A percentile compares a stretch with the other conserved stretches of the same genome.
These are phyloP conservation scores for Sugiyamaella marilandica DNA, from an alignment of 805 yeast species.

Conservation along the genomic window DNA sequence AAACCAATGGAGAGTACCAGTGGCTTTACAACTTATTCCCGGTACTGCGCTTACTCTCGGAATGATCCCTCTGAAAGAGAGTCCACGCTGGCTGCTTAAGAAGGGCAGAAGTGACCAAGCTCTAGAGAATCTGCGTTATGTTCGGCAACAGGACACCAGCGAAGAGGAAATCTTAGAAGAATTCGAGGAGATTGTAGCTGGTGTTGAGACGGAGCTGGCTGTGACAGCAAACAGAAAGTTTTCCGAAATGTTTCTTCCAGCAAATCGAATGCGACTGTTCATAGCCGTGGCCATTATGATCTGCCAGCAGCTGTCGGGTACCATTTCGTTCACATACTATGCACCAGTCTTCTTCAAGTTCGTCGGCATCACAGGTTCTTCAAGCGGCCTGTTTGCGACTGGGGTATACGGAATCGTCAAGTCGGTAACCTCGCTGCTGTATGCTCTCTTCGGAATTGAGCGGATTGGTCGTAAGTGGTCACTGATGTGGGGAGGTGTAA, in stretches of 20 bases:
- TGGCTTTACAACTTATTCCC: constrained; percentile 78
- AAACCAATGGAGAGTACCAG: constrained; percentile 50
- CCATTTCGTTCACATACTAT: constrained; percentile 84
- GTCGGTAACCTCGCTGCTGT: constrained; percentile 13
- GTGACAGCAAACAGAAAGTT: constrained; percentile 46
- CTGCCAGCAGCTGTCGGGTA: constrained; percentile 85
- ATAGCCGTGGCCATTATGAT: constrained; percentile 46
- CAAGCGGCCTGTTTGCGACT: constrained; percentile 20
- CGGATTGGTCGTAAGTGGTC: constrained; percentile 18
- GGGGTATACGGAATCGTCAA: constrained; percentile 22
- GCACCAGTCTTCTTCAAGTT: constrained; percentile 75
- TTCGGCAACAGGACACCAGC: constrained; percentile 43
- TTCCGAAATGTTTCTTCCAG: constrained; percentile 39
- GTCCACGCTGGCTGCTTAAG: constrained; percentile 72
- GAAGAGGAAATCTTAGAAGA: constrained; percentile 38
- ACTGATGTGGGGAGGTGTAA: constrained; percentile 15
- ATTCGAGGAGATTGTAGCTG: constrained; percentile 40
- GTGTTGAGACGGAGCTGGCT: constrained; percentile 48
- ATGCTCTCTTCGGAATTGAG: constrained; percentile 15
- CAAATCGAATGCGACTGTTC: constrained; percentile 35
- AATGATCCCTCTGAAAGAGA: constrained; percentile 70
- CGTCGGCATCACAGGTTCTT: constrained; percentile 45
- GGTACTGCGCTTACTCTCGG: constrained; percentile 72
- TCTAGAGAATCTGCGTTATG: constrained; percentile 58
- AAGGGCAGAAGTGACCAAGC: constrained; percentile 62